phyloP scores from a whole-genome alignment of 1,284 basidiomycete genomes.

The Coniophora puteana region DNA sequence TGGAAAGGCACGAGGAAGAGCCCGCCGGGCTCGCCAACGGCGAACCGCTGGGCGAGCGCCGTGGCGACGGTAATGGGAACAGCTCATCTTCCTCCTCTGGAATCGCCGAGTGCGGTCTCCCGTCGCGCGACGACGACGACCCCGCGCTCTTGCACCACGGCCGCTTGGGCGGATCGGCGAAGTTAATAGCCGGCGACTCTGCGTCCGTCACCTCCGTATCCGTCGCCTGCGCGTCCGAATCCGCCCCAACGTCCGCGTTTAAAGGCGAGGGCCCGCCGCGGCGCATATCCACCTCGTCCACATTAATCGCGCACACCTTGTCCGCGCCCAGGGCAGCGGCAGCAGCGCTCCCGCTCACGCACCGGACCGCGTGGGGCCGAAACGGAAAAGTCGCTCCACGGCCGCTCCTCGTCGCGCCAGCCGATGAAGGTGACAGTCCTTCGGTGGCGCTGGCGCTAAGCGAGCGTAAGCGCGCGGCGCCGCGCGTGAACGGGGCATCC shows the following conservation, averaged over 20 bases:
- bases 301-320: conserved; percentile 36
- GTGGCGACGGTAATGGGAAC: conserved; percentile 53
- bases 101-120: conserved; percentile 3
- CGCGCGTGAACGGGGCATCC: conserved; percentile 57
- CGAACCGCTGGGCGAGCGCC: conserved; percentile 37
- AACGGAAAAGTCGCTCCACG: not conserved
- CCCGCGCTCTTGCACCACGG: not conserved
- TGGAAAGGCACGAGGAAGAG: conserved; percentile 24
- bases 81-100: conserved; percentile 45
- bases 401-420: no score
- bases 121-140: conserved; percentile 12
- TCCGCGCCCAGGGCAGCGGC: conserved; percentile 19
- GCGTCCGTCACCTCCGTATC: conserved; percentile 15
- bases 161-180: not conserved
- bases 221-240: not conserved
- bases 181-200: conserved; percentile 1
- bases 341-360: conserved; percentile 24
- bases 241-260: conserved; percentile 21
- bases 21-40: conserved; percentile 25
- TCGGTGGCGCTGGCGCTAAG: conserved; percentile 37
- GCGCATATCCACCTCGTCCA: conserved; percentile 62
- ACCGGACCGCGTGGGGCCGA: conserved; percentile 22
- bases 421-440: no score
- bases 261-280: no score
- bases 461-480: conserved; percentile 54